Evolutionary conservation across 495 filamentous ascomycete species (phyloP).

Genomic region (Paragyromitra xinjiangensis): DNA sequence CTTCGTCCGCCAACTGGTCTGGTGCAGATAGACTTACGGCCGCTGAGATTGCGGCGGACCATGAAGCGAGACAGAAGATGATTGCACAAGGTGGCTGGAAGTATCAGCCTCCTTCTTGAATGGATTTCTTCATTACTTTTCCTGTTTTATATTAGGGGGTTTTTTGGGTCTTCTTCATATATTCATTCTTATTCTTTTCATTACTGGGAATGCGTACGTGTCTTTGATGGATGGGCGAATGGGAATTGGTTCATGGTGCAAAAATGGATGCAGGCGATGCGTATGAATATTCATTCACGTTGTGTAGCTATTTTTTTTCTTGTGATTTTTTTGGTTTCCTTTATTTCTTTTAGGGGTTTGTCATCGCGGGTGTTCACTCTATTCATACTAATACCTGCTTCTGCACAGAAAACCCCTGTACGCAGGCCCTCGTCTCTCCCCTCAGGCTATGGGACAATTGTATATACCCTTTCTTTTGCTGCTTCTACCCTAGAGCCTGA

Average conservation of each 20-base stretch:
- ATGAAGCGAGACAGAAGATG: constrained; percentile 80
- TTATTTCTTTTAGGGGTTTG: constrained; percentile 16
- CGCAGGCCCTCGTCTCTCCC: background rate
- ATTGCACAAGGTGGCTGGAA: constrained; percentile 87
- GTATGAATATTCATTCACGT: constrained; percentile 34
- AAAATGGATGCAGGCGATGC: constrained; percentile 5
- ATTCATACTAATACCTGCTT: constrained; percentile 19
- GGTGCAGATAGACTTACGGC: constrained; percentile 86
- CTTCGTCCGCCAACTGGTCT: constrained; percentile 92
- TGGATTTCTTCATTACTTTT: background rate
- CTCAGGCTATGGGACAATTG: background rate
- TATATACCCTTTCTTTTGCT: constrained; percentile 42
- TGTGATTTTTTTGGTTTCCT: constrained; percentile 30
- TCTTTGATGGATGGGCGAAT: constrained; percentile 35
- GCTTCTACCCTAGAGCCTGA: constrained; percentile 14
- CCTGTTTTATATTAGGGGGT: constrained; percentile 13
- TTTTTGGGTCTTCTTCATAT: constrained; percentile 24
- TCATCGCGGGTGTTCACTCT: constrained; percentile 23
- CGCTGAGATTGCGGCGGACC: constrained; percentile 83
- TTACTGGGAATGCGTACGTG: constrained; percentile 28
- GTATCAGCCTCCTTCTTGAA: constrained; percentile 45
- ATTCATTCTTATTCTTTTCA: constrained; percentile 7
- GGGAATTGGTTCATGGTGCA: constrained; percentile 30
- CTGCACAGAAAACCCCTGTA: background rate
- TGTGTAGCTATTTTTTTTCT: constrained; percentile 26